A percentile compares a stretch with the other conserved stretches of the same genome.
phyloP scores from a whole-genome alignment of 108 stramenopile species.

The Phaeodactylum tricornutum region DNA sequence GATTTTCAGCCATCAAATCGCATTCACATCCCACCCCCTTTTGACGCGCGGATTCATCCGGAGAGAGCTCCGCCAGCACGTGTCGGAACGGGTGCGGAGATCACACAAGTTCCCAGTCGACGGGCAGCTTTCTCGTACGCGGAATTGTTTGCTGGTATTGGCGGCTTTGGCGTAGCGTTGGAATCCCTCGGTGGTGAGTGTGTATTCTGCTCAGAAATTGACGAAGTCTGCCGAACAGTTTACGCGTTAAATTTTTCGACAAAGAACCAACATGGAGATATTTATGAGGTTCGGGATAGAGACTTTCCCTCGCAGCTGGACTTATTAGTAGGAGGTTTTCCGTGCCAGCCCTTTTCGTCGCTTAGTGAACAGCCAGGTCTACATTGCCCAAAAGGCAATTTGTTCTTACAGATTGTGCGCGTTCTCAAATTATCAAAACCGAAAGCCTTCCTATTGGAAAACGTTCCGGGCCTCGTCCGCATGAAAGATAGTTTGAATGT shows the following conservation, averaged over 20 bases:
- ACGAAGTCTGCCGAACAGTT: slow-evolving; percentile 34
- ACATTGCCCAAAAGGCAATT: slow-evolving; percentile 42
- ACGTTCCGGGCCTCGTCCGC: slow-evolving; percentile 59
- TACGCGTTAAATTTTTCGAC: slow-evolving; percentile 48
- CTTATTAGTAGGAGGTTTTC: slow-evolving; percentile 64
- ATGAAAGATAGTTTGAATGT: slow-evolving; percentile 36
- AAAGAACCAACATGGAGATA: slow-evolving; percentile 34
- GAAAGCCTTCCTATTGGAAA: slow-evolving; percentile 64
- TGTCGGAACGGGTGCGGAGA: neutral
- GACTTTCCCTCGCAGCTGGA: slow-evolving; percentile 13
- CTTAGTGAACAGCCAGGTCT: slow-evolving; percentile 64
- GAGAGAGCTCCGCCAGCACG: slow-evolving; percentile 10
- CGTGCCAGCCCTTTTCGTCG: slow-evolving; percentile 69
- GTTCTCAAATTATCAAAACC: slow-evolving; percentile 42
- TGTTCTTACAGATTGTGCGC: slow-evolving; percentile 69
- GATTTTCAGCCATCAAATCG: slow-evolving; percentile 6
- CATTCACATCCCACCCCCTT: slow-evolving; percentile 8
- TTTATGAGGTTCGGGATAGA: slow-evolving; percentile 31
- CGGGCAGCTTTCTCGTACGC: slow-evolving; percentile 45
- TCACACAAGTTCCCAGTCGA: neutral
- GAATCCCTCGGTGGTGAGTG: slow-evolving; percentile 68
- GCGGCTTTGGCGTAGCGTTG: slow-evolving; percentile 77
- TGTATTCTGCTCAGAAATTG: slow-evolving; percentile 63
- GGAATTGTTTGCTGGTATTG: slow-evolving; percentile 74
- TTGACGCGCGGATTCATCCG: slow-evolving; percentile 34